These are phyloP conservation scores for Opeltia flavorubescens DNA, from an alignment of 495 filamentous ascomycete genomes.

Conservation along the genomic window DNA sequence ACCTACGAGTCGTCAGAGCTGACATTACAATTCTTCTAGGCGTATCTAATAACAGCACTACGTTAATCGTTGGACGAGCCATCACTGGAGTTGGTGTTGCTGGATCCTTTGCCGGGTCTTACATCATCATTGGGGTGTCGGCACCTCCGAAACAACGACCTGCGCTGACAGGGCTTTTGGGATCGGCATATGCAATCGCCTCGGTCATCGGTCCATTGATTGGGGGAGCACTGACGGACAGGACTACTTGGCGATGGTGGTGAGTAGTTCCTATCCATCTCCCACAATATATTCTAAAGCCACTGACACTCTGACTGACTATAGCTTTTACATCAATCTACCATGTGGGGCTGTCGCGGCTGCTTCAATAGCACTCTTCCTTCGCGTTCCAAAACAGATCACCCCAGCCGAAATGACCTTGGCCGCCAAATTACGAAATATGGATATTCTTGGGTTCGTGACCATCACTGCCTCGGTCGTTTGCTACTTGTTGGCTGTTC, in stretches of 20 bases:
- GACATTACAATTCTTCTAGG: constrained; percentile 2
- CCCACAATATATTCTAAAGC: no score
- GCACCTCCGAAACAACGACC: constrained; percentile 31
- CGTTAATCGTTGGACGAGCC: constrained; percentile 21
- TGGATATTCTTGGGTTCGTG: constrained; percentile 35
- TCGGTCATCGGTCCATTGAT: constrained; percentile 35
- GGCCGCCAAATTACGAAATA: background rate
- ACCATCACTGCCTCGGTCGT: constrained; percentile 31
- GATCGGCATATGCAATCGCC: constrained; percentile 8
- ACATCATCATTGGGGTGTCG: constrained; percentile 27
- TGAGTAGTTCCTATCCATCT: background rate
- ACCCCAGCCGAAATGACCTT: background rate
- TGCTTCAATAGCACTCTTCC: constrained; percentile 8
- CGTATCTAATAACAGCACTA: constrained; percentile 10
- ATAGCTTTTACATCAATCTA: constrained; percentile 40
- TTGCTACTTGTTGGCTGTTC: constrained; percentile 35
- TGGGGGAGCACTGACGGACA: background rate
- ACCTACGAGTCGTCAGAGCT: background rate
- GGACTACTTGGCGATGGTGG: background rate
- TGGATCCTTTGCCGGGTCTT: constrained; percentile 12
- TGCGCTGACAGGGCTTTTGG: constrained; percentile 23
- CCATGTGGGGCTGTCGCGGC: constrained; percentile 28
- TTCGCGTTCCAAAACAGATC: background rate
- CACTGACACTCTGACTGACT: background rate
- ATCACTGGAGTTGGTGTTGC: constrained; percentile 18